A percentile compares a stretch with the other conserved stretches of the same genome.
Evolutionary conservation across 1,284 basidiomycete genomes (phyloP).

Genomic region (Laetiporus sulphureus): DNA sequence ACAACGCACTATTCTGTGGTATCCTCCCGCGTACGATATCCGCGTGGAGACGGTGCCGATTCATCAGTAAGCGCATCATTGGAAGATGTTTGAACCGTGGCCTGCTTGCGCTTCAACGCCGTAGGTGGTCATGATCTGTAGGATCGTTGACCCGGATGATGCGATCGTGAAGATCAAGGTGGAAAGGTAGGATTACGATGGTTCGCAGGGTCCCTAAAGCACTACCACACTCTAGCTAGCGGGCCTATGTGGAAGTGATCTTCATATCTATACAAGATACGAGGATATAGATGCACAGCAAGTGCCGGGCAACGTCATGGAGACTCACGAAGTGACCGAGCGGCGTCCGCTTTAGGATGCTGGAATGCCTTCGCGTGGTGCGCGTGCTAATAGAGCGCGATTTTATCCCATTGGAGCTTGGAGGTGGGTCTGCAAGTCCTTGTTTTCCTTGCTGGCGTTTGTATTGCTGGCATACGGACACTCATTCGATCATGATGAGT

Average conservation of each 20-base stretch:
- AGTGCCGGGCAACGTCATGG: constrained; percentile 2
- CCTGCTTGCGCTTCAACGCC: no score
- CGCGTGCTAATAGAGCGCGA: no score
- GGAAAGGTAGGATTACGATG: neutral
- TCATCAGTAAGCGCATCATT: constrained; percentile 38
- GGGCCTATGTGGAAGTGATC: constrained; percentile 77
- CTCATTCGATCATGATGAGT: no score
- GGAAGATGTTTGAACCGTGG: no score
- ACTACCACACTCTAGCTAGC: constrained; percentile 41
- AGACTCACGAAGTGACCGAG: neutral
- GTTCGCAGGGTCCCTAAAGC: neutral
- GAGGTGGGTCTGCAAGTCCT: no score
- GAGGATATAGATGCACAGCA: constrained; percentile 30
- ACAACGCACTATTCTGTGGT: constrained; percentile 49
- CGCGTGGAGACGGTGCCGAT: constrained; percentile 52
- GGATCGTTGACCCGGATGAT: constrained; percentile 66
- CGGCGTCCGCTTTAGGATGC: no score
- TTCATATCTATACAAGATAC: constrained; percentile 72
- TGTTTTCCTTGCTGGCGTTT: no score
- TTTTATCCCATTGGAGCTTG: no score
- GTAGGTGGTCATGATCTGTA: no score
- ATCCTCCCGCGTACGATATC: constrained; percentile 62
- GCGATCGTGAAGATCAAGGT: constrained; percentile 70
- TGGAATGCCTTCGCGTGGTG: no score
- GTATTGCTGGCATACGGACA: no score